Base-by-base conservation (phyloP, 2,329 filamentous ascomycete genomes). In the Xylariaceae sp. region DNA sequence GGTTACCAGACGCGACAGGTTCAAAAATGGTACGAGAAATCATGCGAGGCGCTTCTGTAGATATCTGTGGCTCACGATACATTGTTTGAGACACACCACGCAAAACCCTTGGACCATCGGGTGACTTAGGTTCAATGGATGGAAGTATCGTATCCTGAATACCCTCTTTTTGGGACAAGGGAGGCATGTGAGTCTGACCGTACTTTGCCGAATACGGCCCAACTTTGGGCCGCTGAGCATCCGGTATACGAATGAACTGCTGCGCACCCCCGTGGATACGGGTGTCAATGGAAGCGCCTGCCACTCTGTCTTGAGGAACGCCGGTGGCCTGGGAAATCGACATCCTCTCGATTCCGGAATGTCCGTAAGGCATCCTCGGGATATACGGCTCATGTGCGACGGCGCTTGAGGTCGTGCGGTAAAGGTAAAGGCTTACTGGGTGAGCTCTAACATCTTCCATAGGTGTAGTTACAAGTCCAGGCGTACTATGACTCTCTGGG, bases 91-190 rank as follows among this genome's bases (percentile, higher is more conserved):
- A 50, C 26, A 55, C 44, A 43, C 54, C 49, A 30, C 57, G 58
- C 41, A 56, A 32, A 44, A 49, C 55, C 12, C 46, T 57, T 7
- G 52, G 39, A 30, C 50, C 50, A 42, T 55, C 53, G 7, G 67
- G 68, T 40, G 68, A 69, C 34, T 56, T 51, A 51, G 68, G 66
- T 54, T 70, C 68, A 60, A 70, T 65, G 37, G 67, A 70, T 48
- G 63, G 64, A 26, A 70, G 45, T 8, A 69, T 40, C 63, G 68
- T 63, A 58, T 70, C 68, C 54, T 69, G 64, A 32, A 69, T 60
- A 47, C 64, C 60, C 50, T 61, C 64, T 65, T 53, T 65, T 58
- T 40, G 65, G 64, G 64, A 64, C 34, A 67, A 37, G 44, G 64
- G 57, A 53, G 50, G 45, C n/a, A 59, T 30, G 29, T 61, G 42